phyloP scores from a whole-genome alignment of 108 stramenopile genomes.

The Nitzschia inconspicua region DNA sequence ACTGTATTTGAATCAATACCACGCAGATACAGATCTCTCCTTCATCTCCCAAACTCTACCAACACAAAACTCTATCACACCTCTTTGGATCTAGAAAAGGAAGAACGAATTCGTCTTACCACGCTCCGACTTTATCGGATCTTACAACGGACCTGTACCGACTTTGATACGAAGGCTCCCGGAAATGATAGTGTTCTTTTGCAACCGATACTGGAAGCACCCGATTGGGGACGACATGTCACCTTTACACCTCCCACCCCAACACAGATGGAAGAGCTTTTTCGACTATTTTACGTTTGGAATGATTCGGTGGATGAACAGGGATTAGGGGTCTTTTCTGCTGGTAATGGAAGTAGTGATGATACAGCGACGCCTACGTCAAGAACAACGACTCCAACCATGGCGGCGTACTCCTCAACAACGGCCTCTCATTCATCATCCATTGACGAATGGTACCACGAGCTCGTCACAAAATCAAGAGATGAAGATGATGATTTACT shows the following conservation, averaged over 20 bases:
- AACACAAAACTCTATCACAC: too few relatives aligned
- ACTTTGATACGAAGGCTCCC: background rate
- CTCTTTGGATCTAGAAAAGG: background rate
- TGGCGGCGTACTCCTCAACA: too few relatives aligned
- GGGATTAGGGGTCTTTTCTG: too few relatives aligned
- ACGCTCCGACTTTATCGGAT: slow-evolving; percentile 24
- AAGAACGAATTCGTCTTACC: slow-evolving; percentile 3
- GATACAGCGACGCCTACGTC: background rate
- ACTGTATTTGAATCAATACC: too few relatives aligned
- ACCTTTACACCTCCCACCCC: background rate
- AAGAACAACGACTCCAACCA: too few relatives aligned
- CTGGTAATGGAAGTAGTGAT: background rate
- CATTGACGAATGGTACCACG: slow-evolving; percentile 22
- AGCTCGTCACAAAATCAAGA: background rate
- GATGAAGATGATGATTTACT: background rate
- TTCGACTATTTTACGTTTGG: slow-evolving; percentile 9
- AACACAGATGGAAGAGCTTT: slow-evolving; percentile 7
- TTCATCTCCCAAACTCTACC: slow-evolving; percentile 36
- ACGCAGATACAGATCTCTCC: too few relatives aligned
- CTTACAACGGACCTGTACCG: slow-evolving; percentile 10
- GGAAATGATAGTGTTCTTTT: slow-evolving; percentile 9
- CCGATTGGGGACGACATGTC: slow-evolving; percentile 25
- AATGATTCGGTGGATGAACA: too few relatives aligned
- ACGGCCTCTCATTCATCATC: too few relatives aligned
- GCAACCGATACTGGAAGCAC: slow-evolving; percentile 10